Percentiles rank a stretch among this genome's conserved stretches.
Conservation (phyloP, 129 eudicot species). For the Helianthus tuberosus region DNA sequence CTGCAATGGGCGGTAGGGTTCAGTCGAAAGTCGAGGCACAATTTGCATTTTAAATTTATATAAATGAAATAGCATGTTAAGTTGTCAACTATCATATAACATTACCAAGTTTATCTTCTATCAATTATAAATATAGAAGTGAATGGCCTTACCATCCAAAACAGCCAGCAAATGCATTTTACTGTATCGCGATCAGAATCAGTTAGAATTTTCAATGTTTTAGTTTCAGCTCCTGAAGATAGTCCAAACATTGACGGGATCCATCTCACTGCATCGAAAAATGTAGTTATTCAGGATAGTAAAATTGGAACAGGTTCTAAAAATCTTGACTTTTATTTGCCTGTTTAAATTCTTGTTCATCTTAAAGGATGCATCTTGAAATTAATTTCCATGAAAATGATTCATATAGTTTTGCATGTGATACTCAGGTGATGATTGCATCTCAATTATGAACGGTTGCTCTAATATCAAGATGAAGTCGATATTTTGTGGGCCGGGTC, state of each 20-base stretch:
- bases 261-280: conserved; percentile 75
- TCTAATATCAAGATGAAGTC: conserved; percentile 90
- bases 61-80: no score
- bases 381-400: not conserved
- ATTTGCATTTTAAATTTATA: no score
- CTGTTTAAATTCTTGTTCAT: not conserved
- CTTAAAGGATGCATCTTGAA: conserved; percentile 7
- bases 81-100: no score
- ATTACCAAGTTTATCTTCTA: no score
- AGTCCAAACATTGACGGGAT: conserved; percentile 99
- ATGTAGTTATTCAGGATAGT: conserved; percentile 69
- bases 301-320: conserved; percentile 85
- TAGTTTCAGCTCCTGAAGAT: conserved; percentile 87
- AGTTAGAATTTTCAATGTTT: conserved; percentile 57
- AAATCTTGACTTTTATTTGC: not conserved
- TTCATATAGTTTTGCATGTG: conserved; percentile 27
- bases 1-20: no score
- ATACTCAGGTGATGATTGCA: conserved; percentile 83
- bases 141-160: conserved; percentile 80
- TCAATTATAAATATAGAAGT: conserved; percentile 62
- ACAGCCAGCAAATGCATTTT: conserved; percentile 96
- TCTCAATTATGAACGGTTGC: conserved; percentile 86
- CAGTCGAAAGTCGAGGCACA: no score
- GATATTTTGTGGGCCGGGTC: conserved; percentile 94
- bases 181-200: conserved; percentile 63